Percentiles rank a stretch among this genome's conserved stretches.
phyloP scores from a whole-genome alignment of 176 grass and related monocot species.

The Metroxylon sagu region DNA sequence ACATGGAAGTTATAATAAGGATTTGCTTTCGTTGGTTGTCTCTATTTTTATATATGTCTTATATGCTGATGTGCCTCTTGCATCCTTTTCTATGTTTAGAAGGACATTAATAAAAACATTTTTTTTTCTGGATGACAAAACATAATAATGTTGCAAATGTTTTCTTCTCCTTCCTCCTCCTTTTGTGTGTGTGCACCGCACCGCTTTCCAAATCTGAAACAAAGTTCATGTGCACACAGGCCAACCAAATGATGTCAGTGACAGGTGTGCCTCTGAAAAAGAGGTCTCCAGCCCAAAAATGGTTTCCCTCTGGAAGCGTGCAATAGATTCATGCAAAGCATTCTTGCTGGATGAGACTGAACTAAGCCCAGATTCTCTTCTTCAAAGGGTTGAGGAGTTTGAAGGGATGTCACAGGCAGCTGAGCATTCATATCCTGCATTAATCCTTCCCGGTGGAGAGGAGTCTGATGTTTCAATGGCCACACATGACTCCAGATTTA shows the following conservation, averaged over 20 bases:
- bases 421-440: constrained; percentile 61
- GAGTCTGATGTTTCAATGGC: constrained; percentile 16
- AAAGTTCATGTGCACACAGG: constrained; percentile 18
- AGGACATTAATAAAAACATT: no score
- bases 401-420: constrained; percentile 45
- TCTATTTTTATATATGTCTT: no score
- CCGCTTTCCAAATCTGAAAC: no score
- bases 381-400: constrained; percentile 58
- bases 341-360: constrained; percentile 51
- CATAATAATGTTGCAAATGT: no score
- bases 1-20: no score
- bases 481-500: not conserved
- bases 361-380: constrained; percentile 59
- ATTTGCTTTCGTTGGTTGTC: no score
- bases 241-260: constrained; percentile 11
- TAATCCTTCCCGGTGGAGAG: constrained; percentile 38
- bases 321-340: constrained; percentile 62
- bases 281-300: constrained; percentile 55
- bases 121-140: no score
- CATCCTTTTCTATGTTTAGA: no score
- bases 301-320: constrained; percentile 55
- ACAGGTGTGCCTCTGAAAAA: constrained; percentile 3
- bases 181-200: no score
- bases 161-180: no score
- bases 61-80: no score